Evolutionary conservation across 2,329 filamentous ascomycete species (phyloP).

Genomic region (Paecilomyces dactylethromorphus): DNA sequence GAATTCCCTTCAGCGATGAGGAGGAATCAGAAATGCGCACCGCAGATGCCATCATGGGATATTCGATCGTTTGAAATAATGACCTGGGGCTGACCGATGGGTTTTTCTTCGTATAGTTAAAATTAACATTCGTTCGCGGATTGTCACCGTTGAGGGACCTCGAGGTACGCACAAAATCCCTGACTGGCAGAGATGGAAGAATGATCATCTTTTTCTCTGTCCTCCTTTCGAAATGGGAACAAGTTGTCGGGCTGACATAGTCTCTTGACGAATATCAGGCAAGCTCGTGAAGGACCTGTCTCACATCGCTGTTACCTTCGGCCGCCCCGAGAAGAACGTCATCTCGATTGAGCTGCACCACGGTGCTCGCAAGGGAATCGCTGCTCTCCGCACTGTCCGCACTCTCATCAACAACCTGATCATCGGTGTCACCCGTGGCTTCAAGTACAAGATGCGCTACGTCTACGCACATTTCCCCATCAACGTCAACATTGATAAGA

Average conservation of each 20-base stretch:
- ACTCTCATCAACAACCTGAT: constrained; percentile 99
- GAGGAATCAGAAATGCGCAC: not conserved
- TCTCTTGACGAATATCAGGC: constrained; percentile 46
- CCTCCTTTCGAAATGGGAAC: constrained; percentile 5
- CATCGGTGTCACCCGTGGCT: constrained; percentile 96
- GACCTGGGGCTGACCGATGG: constrained; percentile 19
- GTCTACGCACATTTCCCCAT: constrained; percentile 99
- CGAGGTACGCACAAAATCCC: constrained; percentile 56
- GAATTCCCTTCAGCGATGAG: not conserved
- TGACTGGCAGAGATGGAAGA: constrained; percentile 8
- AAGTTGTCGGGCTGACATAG: constrained; percentile 14
- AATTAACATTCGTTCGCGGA: constrained; percentile 92
- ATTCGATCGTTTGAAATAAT: constrained; percentile 4
- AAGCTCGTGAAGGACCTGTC: constrained; percentile 96
- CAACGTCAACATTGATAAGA: constrained; percentile 99
- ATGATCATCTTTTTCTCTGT: constrained; percentile 4
- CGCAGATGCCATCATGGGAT: constrained; percentile 11
- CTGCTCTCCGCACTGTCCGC: constrained; percentile 94
- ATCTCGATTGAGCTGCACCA: constrained; percentile 99
- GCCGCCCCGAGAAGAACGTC: constrained; percentile 72
- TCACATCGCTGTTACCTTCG: constrained; percentile 95
- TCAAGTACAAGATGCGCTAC: constrained; percentile 99
- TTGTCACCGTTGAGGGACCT: constrained; percentile 95
- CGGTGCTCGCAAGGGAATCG: constrained; percentile 94
- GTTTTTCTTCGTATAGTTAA: constrained; percentile 62